These are phyloP conservation scores for Clonostachys solani DNA, from an alignment of 2,329 filamentous ascomycete species.

Conservation along the genomic window DNA sequence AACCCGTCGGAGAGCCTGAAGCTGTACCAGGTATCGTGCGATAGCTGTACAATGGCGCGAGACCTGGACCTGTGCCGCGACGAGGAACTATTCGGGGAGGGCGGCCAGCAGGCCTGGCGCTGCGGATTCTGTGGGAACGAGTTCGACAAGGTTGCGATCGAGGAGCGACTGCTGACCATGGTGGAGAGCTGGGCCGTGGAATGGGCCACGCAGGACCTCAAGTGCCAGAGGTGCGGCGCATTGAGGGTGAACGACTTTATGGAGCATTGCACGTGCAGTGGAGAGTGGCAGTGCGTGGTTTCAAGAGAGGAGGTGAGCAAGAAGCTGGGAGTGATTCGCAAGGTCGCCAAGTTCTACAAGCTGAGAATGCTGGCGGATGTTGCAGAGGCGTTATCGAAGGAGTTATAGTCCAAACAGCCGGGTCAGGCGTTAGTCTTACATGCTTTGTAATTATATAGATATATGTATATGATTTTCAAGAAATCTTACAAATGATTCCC, in stretches of 20 bases:
- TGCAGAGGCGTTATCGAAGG: slow-evolving; percentile 56
- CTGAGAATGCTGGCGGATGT: slow-evolving; percentile 78
- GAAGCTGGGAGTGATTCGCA: slow-evolving; percentile 64
- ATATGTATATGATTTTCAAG: no score
- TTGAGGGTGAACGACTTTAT: slow-evolving; percentile 87
- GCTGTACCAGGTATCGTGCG: slow-evolving; percentile 75
- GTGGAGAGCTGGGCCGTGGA: slow-evolving; percentile 72
- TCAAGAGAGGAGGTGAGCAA: slow-evolving; percentile 61
- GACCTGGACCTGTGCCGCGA: slow-evolving; percentile 93
- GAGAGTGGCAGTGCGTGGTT: slow-evolving; percentile 73
- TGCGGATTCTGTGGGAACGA: slow-evolving; percentile 73
- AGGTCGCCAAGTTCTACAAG: slow-evolving; percentile 74
- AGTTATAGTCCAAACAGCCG: slow-evolving; percentile 22
- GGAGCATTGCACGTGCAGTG: slow-evolving; percentile 93
- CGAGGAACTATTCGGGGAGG: slow-evolving; percentile 60
- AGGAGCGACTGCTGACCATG: slow-evolving; percentile 75
- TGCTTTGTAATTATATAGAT: no score
- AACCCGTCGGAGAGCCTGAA: slow-evolving; percentile 78
- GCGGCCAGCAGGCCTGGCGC: slow-evolving; percentile 52
- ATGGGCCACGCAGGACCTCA: slow-evolving; percentile 88
- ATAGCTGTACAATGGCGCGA: slow-evolving; percentile 83
- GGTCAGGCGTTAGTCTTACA: no score
- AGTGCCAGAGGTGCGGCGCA: slow-evolving; percentile 68
- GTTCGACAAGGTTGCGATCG: slow-evolving; percentile 75
- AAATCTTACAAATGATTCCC: no score